Evolutionary conservation across 371 early-diverging fungal species (phyloP), one percentile per base, ranked within the genome.

Genomic region (Umbelopsis sp.): DNA sequence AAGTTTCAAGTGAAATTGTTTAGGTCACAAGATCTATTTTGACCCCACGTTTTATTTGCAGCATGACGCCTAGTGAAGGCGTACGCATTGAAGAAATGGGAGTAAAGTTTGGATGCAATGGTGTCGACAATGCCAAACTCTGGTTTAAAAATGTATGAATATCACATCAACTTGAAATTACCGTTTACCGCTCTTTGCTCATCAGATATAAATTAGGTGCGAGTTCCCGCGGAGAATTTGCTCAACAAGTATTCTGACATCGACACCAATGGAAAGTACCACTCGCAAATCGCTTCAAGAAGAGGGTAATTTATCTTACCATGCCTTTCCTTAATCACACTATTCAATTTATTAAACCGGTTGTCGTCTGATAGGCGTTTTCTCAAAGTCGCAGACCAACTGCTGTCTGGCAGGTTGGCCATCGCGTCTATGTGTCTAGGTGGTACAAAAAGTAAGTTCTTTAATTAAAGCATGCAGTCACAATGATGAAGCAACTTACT

Each of bases 61-160:
- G 73, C 69, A 81, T 79, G 81, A 74, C 69, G n/a, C 72, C 73
- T 38, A 78, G 72, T 57, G 68, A 75, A 50, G 92, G 91, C 16
- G 92, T 92, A 37, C 76, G 78, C 16, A 84, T 92, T 67, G 83
- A 88, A 63, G 91, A 91, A 35, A 91, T 91, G 91, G 91, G 91
- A 25, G 76, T 74, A 72, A 87, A 89, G 73, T 76, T 80, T 65
- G 85, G 84, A n/a, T 83, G 76, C 65, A 83, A 85, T 72, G 87
- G 89, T 45, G 91, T 91, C 32, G 91, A 91, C 72, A 91, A 91
- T 72, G 70, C 67, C 41, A 84, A 84, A 69, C 68, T 86, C 12
- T 77, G 77, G 74, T 86, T 83, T 67, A 67, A 81, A 44, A 52
- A 77, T 63, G 77, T 68, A 68, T 64, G 71, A 41, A 41, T 41